Evolutionary conservation across 2,329 filamentous ascomycete species (phyloP), one percentile per base, ranked within the genome.

Genomic region (Fusarium sp.): DNA sequence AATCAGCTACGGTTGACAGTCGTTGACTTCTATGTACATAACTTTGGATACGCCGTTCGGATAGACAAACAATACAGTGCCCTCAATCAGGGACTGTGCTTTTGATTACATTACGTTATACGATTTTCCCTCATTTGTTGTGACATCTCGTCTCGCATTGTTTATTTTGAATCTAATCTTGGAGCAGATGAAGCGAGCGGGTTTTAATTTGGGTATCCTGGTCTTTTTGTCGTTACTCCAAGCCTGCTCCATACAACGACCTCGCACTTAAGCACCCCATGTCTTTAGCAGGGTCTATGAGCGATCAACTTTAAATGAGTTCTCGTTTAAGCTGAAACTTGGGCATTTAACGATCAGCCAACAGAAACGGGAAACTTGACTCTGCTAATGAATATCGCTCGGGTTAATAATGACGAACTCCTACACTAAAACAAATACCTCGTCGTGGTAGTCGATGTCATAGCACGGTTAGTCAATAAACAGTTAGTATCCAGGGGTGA

Each of bases 1-100:
- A 60, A 66, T 71, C 64, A 71, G 64, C 70, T 48, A 69, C 45
- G 54, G 70, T 68, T 71, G 62, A 61, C 62, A 68, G 60, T 64
- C 46, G 42, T 67, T 65, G 69, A 73, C 65, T 72, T 73, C 67
- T 59, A 71, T 73, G 70, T 73, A 73, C 66, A 73, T 73, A 73
- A 56, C 59, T 54, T 72, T 53, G 35, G 54, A 64, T 60, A 60
- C 64, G 69, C 53, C 38, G 49, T 45, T 45, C 60, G 58, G 54
- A 68, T 70, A 73, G 70, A 73, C 67, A 70, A 71, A 49, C 50
- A 60, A 35, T 44, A 45, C 56, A 60, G 64, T 30, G 45, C 54
- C 54, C 53, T 38, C 52, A 32, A 62, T 37, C 26, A 42, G 60
- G 69, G 60, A 55, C 48, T 62, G 38, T 20, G 37, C 23, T 52